Evolutionary conservation across 345 rosid genomes (phyloP), one percentile per base, ranked within the genome.

Genomic region (Rubroshorea leprosula): DNA sequence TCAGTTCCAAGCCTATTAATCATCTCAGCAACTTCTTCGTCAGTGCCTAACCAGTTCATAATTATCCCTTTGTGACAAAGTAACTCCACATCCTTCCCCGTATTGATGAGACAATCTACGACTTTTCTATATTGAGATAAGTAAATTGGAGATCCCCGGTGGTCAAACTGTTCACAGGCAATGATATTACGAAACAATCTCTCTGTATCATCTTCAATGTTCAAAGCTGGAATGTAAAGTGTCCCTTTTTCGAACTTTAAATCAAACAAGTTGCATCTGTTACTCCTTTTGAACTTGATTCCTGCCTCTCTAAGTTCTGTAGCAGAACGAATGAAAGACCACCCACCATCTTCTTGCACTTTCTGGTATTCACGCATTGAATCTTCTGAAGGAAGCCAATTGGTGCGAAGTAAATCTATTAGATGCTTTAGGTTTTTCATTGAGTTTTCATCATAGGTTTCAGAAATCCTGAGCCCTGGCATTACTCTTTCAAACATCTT

Each of bases 251-350:
- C 46, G 23, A 72, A 68, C 9, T 9, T 45, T 22, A 68, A 45
- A 17, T 68, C 60, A 6, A 68, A 56, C 16, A 73, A 23, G 15
- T 39, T 50, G 16, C 22, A 6, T 11, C 16, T 5, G 1, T 12
- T 14, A 1, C 4, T 25, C 31, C 4, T 21, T 31, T 48, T 23
- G 23, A 68, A 60, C 45, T 50, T 68, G 58, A 73, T 57, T 61
- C 73, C 77, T 5, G 54, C 51, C 19, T 68, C 70, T 10, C 19
- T 6, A 11, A 68, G 63, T 65, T 65, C 54, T 5, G 41, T 39
- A 1, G 68, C 68, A 5, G 58, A 63, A 15, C 48, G 38, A 46
- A 24, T n/a, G n/a, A n/a, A n/a, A n/a, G n/a, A 26, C 10, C 13
- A 51, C 7, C 19, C 19, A 21, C 19, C 10, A 8, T 0, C 4